Evolutionary conservation across 305 asterid species (phyloP), one percentile per base, ranked within the genome.

Genomic region (Fraxinus sp.): DNA sequence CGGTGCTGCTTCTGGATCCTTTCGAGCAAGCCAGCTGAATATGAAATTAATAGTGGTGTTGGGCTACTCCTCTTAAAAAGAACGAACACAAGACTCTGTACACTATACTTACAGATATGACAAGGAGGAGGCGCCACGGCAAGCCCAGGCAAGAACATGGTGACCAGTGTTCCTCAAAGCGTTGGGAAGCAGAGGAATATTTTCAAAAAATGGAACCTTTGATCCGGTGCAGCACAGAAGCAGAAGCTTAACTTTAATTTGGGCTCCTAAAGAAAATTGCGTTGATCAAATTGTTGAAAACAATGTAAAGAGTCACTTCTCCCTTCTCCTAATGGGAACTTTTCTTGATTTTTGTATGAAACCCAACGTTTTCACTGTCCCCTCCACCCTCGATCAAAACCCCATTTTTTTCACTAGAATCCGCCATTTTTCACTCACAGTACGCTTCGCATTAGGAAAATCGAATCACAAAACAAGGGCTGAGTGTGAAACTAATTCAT

Each of bases 71-170:
- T 41, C 49, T 41, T 41, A 9, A 41, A 0, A 9, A 41, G 49
- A 11, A 41, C 49, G 49, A 9, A 41, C 49, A 13, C 3, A 41
- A 41, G 14, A 41, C 49, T 9, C 14, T 41, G 14, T 41, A 41
- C 24, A 55, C 14, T 32, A 62, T 4, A 89, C 98, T 86, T 79
- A 93, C 97, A 16, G 95, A 91, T 73, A 91, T 84, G 77, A 93
- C 93, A 52, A 95, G 91, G 32, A 95, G 92, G 75, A 97, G 89
- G 35, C 96, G 76, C 98, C 98, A 35, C 90, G 88, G 84, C 93
- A 93, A 85, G 97, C 86, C 98, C 98, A 95, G 82, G 39, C 10
- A 71, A 92, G 87, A 75, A 92, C 73, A 80, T 83, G 80, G 32
- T 77, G 88, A 46, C 86, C 95, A 13, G 93, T 85, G 86, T 93